Conservation (phyloP, 805 yeast species). For the Spathaspora sp. region DNA sequence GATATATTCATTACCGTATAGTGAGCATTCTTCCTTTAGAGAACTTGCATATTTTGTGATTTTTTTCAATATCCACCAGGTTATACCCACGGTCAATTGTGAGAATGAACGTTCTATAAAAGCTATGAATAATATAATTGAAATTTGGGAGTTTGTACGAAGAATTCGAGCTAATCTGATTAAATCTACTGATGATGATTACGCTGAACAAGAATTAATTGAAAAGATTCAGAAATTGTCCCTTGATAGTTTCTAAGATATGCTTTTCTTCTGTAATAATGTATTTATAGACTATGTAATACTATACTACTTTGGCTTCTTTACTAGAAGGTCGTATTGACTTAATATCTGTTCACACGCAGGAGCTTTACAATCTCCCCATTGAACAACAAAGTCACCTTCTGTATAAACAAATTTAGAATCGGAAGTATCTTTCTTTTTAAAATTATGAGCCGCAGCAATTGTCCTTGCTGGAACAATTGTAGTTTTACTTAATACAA, state of each 20-base stretch:
- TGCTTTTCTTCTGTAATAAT: too few species aligned
- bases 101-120: constrained; percentile 19
- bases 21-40: constrained; percentile 88
- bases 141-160: constrained; percentile 24
- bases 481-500: constrained; percentile 65
- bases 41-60: constrained; percentile 70
- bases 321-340: constrained; percentile 11
- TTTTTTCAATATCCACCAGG: constrained; percentile 43
- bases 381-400: constrained; percentile 67
- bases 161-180: constrained; percentile 8
- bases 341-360: constrained; percentile 52
- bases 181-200: constrained; percentile 1
- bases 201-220: constrained; percentile 1
- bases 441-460: constrained; percentile 25
- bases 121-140: constrained; percentile 31
- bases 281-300: background rate
- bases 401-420: constrained; percentile 49
- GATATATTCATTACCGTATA: constrained; percentile 73
- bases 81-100: constrained; percentile 78
- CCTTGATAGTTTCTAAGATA: constrained; percentile 7
- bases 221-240: constrained; percentile 5
- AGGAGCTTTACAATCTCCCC: constrained; percentile 52
- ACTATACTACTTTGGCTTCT: constrained; percentile 6
- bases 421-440: constrained; percentile 17
- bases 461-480: constrained; percentile 54